Conservation (phyloP, 2,329 filamentous ascomycete species). For the Tolypocladium ophioglossoides region DNA sequence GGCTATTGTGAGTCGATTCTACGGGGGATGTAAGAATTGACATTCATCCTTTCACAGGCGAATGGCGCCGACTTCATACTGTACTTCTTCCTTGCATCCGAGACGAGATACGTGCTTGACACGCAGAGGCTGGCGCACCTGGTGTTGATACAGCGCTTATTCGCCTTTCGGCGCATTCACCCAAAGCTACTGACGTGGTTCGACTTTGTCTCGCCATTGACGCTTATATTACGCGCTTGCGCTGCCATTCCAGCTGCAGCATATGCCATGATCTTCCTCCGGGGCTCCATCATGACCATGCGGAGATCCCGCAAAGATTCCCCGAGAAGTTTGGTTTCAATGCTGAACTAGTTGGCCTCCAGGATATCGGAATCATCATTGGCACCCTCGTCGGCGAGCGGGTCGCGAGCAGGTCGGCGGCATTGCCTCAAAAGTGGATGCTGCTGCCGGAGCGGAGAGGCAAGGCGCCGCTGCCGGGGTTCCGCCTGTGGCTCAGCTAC, state of each 20-base stretch:
- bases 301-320: conserved; percentile 49
- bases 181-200: conserved; percentile 1
- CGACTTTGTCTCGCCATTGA: conserved; percentile 9
- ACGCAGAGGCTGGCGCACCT: neutral
- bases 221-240: neutral
- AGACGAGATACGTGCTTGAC: conserved; percentile 8
- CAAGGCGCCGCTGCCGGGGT: conserved; percentile 31
- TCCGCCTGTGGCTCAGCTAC: conserved; percentile 47
- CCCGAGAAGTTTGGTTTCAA: conserved; percentile 44
- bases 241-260: conserved; percentile 28
- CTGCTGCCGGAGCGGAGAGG: conserved; percentile 22
- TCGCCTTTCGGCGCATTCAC: conserved; percentile 8
- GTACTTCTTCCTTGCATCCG: conserved; percentile 8
- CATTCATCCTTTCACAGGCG: conserved; percentile 1
- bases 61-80: conserved; percentile 9
- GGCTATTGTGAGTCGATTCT: conserved; percentile 32
- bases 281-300: conserved; percentile 23
- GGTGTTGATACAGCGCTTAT: neutral
- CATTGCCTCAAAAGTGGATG: conserved; percentile 42
- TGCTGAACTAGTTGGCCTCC: conserved; percentile 45
- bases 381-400: conserved; percentile 46
- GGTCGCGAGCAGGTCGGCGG: conserved; percentile 43
- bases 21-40: neutral
- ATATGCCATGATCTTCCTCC: conserved; percentile 48
- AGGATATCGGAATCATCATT: conserved; percentile 45